Conservation (phyloP, 2,329 filamentous ascomycete genomes). For the Aureobasidium sp. region DNA sequence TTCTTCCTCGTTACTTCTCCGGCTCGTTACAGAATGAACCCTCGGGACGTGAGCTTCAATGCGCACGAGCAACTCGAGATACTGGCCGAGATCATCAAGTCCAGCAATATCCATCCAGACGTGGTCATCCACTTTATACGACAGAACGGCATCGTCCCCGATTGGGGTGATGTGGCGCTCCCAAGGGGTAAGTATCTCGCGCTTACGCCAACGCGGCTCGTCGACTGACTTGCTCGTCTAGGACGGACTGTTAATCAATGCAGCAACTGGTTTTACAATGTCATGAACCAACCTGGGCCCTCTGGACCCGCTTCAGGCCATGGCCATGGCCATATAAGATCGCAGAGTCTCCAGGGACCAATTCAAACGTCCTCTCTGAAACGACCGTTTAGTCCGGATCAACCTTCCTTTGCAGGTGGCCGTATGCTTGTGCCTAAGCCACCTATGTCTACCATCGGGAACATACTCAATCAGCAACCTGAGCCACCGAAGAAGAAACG, state of each 20-base stretch:
- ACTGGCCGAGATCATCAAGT: constrained; percentile 47
- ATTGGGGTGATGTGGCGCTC: constrained; percentile 44
- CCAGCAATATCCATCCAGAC: constrained; percentile 36
- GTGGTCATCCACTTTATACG: constrained; percentile 39
- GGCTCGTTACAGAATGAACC: constrained; percentile 14
- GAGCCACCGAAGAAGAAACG: constrained; percentile 37
- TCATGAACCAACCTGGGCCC: constrained; percentile 10
- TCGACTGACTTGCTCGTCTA: constrained; percentile 18
- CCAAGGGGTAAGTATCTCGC: constrained; percentile 38
- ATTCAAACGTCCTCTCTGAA: constrained; percentile 18
- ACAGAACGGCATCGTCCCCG: constrained; percentile 37
- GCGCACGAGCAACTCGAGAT: constrained; percentile 30
- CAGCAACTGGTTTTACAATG: constrained; percentile 22
- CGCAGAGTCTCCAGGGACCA: constrained; percentile 15
- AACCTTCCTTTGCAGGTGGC: constrained; percentile 25
- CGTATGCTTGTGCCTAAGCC: constrained; percentile 42
- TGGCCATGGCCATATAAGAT: constrained; percentile 7
- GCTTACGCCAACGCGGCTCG: constrained; percentile 1
- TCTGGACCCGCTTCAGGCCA: constrained; percentile 1
- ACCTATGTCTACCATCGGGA: constrained; percentile 8
- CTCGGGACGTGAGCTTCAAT: constrained; percentile 10
- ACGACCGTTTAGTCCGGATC: constrained; percentile 25
- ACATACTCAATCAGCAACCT: background rate
- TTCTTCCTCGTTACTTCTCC: constrained; percentile 11
- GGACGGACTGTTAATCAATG: constrained; percentile 30